phyloP scores from a whole-genome alignment of 306 rosid genomes.

The Myrica gale region DNA sequence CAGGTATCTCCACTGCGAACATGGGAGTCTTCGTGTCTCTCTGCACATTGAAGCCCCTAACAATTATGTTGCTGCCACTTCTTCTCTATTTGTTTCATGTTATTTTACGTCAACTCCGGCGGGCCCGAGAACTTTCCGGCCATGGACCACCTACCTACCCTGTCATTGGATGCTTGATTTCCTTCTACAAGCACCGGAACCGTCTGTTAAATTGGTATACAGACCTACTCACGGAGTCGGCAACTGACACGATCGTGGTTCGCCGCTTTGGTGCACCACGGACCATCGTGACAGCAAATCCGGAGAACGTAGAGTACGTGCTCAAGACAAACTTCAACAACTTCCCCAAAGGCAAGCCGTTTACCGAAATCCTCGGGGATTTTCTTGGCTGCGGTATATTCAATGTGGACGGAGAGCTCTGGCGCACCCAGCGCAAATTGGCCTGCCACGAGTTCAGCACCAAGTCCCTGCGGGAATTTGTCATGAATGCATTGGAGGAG shows the following conservation, averaged over 20 bases:
- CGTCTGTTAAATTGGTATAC: constrained; percentile 81
- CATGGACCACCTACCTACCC: constrained; percentile 63
- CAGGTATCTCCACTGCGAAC: neutral
- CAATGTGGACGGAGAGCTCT: constrained; percentile 73
- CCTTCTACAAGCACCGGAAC: constrained; percentile 60
- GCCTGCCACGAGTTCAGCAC: constrained; percentile 72
- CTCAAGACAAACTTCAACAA: constrained; percentile 76
- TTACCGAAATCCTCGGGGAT: constrained; percentile 74
- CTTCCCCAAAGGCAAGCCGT: constrained; percentile 87
- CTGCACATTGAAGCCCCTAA: constrained; percentile 30
- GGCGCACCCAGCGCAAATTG: constrained; percentile 62
- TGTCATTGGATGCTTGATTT: constrained; percentile 59
- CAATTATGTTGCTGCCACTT: constrained; percentile 35
- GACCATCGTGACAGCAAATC: constrained; percentile 74
- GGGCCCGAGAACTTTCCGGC: constrained; percentile 14
- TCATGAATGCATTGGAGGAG: constrained; percentile 42
- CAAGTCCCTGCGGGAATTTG: constrained; percentile 47
- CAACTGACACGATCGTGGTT: constrained; percentile 59
- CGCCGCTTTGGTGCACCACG: constrained; percentile 60
- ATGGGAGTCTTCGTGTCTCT: constrained; percentile 39
- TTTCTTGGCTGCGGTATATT: constrained; percentile 84
- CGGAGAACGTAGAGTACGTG: constrained; percentile 68
- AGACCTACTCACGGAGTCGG: constrained; percentile 49
- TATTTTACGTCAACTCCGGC: constrained; percentile 33
- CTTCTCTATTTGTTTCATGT: constrained; percentile 27